Base-by-base conservation (phyloP, 805 yeast genomes). In the Saturnispora ahearnii region DNA sequence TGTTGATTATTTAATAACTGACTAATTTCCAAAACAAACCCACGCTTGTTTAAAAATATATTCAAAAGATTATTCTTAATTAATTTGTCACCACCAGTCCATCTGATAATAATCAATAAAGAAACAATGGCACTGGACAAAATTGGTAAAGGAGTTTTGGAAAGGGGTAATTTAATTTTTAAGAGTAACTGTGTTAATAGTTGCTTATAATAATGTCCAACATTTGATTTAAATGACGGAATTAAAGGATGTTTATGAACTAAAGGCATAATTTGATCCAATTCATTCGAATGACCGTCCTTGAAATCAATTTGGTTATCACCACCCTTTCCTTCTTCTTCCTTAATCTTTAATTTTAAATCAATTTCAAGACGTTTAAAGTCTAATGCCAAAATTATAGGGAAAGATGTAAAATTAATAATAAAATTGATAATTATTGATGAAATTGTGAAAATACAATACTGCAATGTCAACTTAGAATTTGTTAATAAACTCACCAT, bases 311-410 rank as follows among this genome's bases (percentile, higher is more conserved):
- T 18, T 11, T 15, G 8, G 15, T 38, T n/a, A 24, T 38, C 18
- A 12, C 9, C 28, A 21, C 22, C 30, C 7, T 38, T 24, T 24
- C 52, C 81, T 87, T 13, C 75, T 75, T 36, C 5, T 8, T 4
- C 40, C 11, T 18, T 15, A 10, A 15, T 18, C 1, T 15, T 18
- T 18, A 3, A n/a, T 6, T 10, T 10, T 15, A 18, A 18, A 21
- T 36, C 12, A 15, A 82, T 69, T 55, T 83, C 90, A 28, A 76
- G 62, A 48, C 87, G 71, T 44, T 81, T 74, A 30, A 81, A 66
- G 65, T 87, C 95, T 36, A 87, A 76, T 15, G 83, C 73, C 30
- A 86, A 66, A 1, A 85, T 78, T 0, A 88, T 79, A 1, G 81
- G 68, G 51, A 85, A 76, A 62, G 72, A 86, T 1, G 90, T 77